Conservation (phyloP, 2,329 filamentous ascomycete species). For the Didymella keratinophila region DNA sequence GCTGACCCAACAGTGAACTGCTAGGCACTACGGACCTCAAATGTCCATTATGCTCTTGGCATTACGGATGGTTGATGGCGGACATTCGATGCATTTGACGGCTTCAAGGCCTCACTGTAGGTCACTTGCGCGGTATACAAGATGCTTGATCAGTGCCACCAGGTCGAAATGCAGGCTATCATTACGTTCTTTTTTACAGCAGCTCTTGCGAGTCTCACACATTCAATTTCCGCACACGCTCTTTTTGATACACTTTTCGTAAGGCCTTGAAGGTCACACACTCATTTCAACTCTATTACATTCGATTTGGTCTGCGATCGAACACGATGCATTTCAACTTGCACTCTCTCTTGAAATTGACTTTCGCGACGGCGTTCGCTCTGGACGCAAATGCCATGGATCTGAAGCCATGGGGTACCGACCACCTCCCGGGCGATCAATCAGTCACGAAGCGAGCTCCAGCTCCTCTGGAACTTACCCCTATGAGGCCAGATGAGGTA, state of each 20-base stretch:
- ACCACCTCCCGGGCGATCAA: constrained; percentile 2
- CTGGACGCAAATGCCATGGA: constrained; percentile 24
- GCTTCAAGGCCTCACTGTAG: constrained; percentile 13
- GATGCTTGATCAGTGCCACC: neutral
- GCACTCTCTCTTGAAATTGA: constrained; percentile 22
- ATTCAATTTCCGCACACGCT: neutral
- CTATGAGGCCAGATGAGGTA: constrained; percentile 1
- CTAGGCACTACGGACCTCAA: constrained; percentile 11
- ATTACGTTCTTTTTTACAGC: constrained; percentile 5
- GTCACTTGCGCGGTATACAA: constrained; percentile 10
- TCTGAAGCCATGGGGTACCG: constrained; percentile 20
- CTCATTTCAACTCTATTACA: neutral
- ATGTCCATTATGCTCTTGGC: constrained; percentile 6
- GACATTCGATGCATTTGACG: constrained; percentile 5
- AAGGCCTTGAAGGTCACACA: constrained; percentile 1
- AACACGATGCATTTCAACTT: constrained; percentile 28
- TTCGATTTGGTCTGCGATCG: too few relatives aligned
- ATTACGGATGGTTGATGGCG: constrained; percentile 7
- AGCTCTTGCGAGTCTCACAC: neutral
- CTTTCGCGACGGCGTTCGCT: constrained; percentile 22
- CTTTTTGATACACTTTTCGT: neutral
- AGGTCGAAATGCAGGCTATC: neutral
- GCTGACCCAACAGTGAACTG: constrained; percentile 8
- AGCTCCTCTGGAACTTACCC: neutral
- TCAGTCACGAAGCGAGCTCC: neutral